A percentile compares a stretch with the other conserved stretches of the same genome.
phyloP scores from a whole-genome alignment of 2,329 filamentous ascomycete species.

The Aspergillus unguis region DNA sequence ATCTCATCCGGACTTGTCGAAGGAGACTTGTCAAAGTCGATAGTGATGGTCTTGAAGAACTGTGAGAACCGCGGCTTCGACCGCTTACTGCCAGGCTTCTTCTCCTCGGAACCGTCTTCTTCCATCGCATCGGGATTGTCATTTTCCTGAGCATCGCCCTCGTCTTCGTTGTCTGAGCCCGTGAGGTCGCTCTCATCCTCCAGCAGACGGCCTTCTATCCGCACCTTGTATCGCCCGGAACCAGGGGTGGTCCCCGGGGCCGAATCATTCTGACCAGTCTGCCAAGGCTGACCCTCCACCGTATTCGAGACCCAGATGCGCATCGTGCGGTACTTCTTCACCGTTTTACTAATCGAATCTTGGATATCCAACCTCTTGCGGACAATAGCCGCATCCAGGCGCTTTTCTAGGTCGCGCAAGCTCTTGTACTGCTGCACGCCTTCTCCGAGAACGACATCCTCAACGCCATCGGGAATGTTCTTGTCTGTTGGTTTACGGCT shows the following conservation, averaged over 20 bases:
- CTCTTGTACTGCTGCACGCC: constrained; percentile 77
- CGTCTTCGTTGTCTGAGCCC: constrained; percentile 49
- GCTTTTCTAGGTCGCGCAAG: constrained; percentile 80
- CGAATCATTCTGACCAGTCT: constrained; percentile 80
- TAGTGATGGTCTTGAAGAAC: constrained; percentile 52
- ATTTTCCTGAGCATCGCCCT: constrained; percentile 38
- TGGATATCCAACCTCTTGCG: constrained; percentile 89
- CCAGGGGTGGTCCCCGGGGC: constrained; percentile 32
- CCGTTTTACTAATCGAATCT: constrained; percentile 71
- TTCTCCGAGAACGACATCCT: constrained; percentile 77
- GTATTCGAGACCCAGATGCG: constrained; percentile 95
- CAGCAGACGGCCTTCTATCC: constrained; percentile 82
- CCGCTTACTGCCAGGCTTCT: constrained; percentile 28
- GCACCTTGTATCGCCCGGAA: constrained; percentile 67
- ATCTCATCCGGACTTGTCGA: constrained; percentile 42
- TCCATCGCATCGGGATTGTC: constrained; percentile 54
- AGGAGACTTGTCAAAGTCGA: constrained; percentile 50
- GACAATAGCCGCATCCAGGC: constrained; percentile 87
- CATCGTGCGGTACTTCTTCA: constrained; percentile 78
- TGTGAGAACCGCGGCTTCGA: constrained; percentile 45
- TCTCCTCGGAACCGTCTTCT: constrained; percentile 50
- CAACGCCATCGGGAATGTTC: constrained; percentile 86
- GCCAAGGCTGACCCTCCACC: constrained; percentile 91
- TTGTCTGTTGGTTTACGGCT: constrained; percentile 91
- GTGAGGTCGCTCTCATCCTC: constrained; percentile 62